Evolutionary conservation across 768 basidiomycete genomes (phyloP).

Genomic region (Panellus pusillus): DNA sequence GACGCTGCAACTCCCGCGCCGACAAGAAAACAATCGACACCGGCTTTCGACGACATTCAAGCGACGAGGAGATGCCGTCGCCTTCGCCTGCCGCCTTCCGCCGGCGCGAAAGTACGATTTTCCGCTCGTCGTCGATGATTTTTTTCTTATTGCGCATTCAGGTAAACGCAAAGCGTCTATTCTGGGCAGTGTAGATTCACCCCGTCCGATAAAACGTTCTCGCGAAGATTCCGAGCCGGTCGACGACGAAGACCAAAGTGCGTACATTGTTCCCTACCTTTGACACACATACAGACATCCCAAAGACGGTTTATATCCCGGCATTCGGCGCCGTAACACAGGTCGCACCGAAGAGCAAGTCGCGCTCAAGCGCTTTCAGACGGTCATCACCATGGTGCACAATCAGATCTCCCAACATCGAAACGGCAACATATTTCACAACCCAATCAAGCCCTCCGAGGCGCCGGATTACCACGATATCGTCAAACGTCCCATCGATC

Average conservation of each 20-base stretch:
- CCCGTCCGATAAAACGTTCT: constrained; percentile 54
- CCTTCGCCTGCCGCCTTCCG: constrained; percentile 13
- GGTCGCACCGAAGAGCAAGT: constrained; percentile 48
- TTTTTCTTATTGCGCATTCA: constrained; percentile 22
- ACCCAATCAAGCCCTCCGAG: constrained; percentile 84
- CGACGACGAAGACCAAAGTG: constrained; percentile 65
- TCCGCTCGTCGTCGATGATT: background rate
- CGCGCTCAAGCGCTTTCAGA: constrained; percentile 74
- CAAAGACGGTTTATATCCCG: too few species aligned
- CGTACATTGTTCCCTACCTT: background rate
- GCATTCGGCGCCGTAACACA: constrained; percentile 34
- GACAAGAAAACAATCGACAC: constrained; percentile 7
- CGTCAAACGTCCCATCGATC: constrained; percentile 92
- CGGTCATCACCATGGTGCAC: constrained; percentile 78
- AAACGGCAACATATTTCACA: constrained; percentile 87
- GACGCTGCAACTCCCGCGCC: constrained; percentile 28
- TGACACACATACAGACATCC: background rate
- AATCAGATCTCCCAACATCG: constrained; percentile 82
- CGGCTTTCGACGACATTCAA: constrained; percentile 11
- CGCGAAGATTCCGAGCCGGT: constrained; percentile 70
- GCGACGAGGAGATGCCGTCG: constrained; percentile 17
- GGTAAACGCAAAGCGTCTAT: constrained; percentile 69
- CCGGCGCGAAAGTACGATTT: constrained; percentile 15
- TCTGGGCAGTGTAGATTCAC: constrained; percentile 45
- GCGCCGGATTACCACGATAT: constrained; percentile 92